phyloP scores from a whole-genome alignment of 2,329 filamentous ascomycete genomes.

The Fusarium oligoseptatum region DNA sequence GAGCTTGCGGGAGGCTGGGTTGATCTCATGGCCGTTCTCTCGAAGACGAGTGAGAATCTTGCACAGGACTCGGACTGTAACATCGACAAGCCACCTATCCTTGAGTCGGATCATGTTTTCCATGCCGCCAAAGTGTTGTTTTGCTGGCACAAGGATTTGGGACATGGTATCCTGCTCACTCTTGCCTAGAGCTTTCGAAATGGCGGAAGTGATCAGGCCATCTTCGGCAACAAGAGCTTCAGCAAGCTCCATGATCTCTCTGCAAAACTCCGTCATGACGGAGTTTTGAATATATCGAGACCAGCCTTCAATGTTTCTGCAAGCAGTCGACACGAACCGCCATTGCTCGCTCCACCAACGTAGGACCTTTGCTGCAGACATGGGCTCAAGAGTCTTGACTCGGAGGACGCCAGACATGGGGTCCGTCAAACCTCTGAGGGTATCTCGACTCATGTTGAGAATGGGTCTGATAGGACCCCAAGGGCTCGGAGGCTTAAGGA shows the following conservation, averaged over 20 bases:
- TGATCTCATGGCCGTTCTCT: conserved; percentile 80
- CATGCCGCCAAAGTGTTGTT: conserved; percentile 72
- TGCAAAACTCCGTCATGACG: conserved; percentile 91
- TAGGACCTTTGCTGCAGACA: conserved; percentile 75
- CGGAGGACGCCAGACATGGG: conserved; percentile 68
- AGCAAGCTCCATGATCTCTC: conserved; percentile 94
- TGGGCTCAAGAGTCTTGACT: conserved; percentile 66
- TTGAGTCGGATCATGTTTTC: conserved; percentile 91
- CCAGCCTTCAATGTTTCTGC: conserved; percentile 87
- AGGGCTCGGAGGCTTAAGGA: conserved; percentile 55
- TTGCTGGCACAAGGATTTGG: conserved; percentile 55
- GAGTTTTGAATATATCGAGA: conserved; percentile 80
- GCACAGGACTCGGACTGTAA: conserved; percentile 84
- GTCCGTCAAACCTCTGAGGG: conserved; percentile 69
- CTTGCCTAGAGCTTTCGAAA: conserved; percentile 56
- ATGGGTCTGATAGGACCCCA: conserved; percentile 71
- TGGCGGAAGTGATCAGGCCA: conserved; percentile 81
- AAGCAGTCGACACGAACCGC: conserved; percentile 84
- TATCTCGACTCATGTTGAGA: conserved; percentile 68
- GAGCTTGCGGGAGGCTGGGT: conserved; percentile 68
- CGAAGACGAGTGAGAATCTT: conserved; percentile 88
- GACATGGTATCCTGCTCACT: conserved; percentile 57
- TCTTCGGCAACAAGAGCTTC: conserved; percentile 88
- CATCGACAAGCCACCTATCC: conserved; percentile 86
- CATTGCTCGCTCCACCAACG: conserved; percentile 89